Conservation (phyloP, 371 early-diverging fungal genomes). For the Mucor piriformis region DNA sequence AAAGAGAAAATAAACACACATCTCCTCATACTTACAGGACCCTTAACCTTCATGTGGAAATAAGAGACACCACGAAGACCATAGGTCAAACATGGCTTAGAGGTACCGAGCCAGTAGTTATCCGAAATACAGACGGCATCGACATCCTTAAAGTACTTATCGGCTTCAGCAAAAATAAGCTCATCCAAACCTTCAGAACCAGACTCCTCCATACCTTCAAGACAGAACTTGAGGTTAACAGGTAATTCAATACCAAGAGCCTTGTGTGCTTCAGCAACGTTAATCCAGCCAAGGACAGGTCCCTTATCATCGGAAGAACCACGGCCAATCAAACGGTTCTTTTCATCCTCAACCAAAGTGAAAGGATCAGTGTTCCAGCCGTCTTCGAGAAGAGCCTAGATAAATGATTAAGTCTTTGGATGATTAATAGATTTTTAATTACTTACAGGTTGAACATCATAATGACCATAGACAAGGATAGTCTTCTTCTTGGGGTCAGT, state of each 20-base stretch:
- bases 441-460: conserved; percentile 91
- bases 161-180: conserved; percentile 83
- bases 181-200: conserved; percentile 94
- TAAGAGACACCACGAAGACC: conserved; percentile 96
- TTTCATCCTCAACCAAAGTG: conserved; percentile 79
- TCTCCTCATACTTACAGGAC: conserved; percentile 63
- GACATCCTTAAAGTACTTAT: conserved; percentile 83
- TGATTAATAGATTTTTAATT: not conserved
- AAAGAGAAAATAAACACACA: not conserved
- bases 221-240: conserved; percentile 93
- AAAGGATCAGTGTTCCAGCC: conserved; percentile 97
- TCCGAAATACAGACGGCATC: conserved; percentile 96
- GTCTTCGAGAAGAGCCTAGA: conserved; percentile 83
- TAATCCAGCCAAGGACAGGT: conserved; percentile 93
- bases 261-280: conserved; percentile 92
- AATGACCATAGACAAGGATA: conserved; percentile 93
- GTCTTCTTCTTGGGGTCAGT: conserved; percentile 92
- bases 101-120: conserved; percentile 96
- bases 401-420: not conserved
- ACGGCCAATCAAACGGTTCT: conserved; percentile 88
- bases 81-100: conserved; percentile 96
- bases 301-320: conserved; percentile 97
- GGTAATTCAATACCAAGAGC: conserved; percentile 87
- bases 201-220: conserved; percentile 93
- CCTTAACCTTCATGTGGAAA: conserved; percentile 78